Base-by-base conservation (phyloP, 257 asterid species). In the Solanum ahanhuiri region DNA sequence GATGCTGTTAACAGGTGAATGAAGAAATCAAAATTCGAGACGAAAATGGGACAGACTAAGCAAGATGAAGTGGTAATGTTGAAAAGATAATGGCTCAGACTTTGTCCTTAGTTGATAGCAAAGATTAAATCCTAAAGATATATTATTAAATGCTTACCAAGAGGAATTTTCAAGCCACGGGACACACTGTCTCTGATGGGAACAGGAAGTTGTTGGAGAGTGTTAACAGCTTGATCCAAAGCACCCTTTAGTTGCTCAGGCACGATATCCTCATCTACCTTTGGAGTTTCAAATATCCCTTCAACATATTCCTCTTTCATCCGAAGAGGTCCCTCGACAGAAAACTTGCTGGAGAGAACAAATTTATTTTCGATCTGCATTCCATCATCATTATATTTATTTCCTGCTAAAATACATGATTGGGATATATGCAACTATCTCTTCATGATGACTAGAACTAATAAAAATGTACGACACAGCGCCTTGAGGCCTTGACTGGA, bases 251-350 rank as follows among this genome's bases (percentile, higher is more conserved):
- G 93, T 87, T 95, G 98, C 71, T 88, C 89, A 54, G 99, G 99
- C 63, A 96, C 72, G 17, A 91, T 85, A 71, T 93, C 96, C 89
- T 95, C 98, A 12, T 90, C 85, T 75, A 96, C 90, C 94, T 92
- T 94, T 8, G 98, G 98, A 69, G 97, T 88, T 84, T 93, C 98
- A 34, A 95, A 41, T 89, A 91, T 64, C 73, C 96, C 98, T 91
- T 95, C 98, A n/a, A 94, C 76, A 79, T 94, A 96, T 90, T 93
- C 99, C 90, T 96, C 99, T 89, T 95, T 95, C 93, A 96, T 90
- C 63, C 98, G 90, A 83, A 95, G 94, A 45, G 99, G 96, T 31
- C 98, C 98, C 93, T 96, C 99, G 9, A 95, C 93, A 14, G 96
- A 86, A 87, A 96, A 89, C 93, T 89, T 93, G 84, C 93, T 90